A percentile compares a stretch with the other conserved stretches of the same genome.
These are phyloP conservation scores for Leccinum fuscescens DNA, from an alignment of 1,284 basidiomycete species.

Conservation along the genomic window DNA sequence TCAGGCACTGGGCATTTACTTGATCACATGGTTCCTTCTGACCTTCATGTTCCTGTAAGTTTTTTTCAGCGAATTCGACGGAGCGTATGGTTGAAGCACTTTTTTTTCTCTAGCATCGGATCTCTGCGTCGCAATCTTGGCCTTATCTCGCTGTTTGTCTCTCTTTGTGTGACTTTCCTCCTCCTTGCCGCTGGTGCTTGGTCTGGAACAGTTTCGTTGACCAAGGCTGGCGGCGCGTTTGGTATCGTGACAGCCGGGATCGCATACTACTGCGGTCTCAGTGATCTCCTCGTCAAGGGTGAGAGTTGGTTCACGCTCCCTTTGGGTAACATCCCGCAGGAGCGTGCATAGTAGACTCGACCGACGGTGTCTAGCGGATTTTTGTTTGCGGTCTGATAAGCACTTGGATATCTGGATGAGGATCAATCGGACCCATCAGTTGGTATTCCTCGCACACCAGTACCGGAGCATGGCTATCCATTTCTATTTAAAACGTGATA, in stretches of 20 bases:
- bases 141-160: slow-evolving; percentile 69
- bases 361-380: not conserved
- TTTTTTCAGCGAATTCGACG: not conserved
- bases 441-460: slow-evolving; percentile 1
- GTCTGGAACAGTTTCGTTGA: slow-evolving; percentile 22
- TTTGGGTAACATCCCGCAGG: slow-evolving; percentile 38
- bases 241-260: slow-evolving; percentile 68
- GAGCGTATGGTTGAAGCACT: not conserved
- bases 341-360: slow-evolving; percentile 4
- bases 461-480: not conserved
- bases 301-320: slow-evolving; percentile 52
- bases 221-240: slow-evolving; percentile 65
- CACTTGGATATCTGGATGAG: not conserved
- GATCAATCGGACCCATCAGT: not conserved
- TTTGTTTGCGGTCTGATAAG: slow-evolving; percentile 9
- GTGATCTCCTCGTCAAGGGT: slow-evolving; percentile 57
- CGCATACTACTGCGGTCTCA: slow-evolving; percentile 68
- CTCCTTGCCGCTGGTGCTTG: slow-evolving; percentile 52
- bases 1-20: slow-evolving; percentile 64
- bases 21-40: slow-evolving; percentile 70
- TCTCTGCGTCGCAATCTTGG: slow-evolving; percentile 65
- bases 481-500: slow-evolving; percentile 5
- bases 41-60: slow-evolving; percentile 52
- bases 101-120: slow-evolving; percentile 46
- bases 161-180: slow-evolving; percentile 65